A percentile compares a stretch with the other conserved stretches of the same genome.
phyloP scores from a whole-genome alignment of 441 rosid genomes.

The Corymbia citriodora region DNA sequence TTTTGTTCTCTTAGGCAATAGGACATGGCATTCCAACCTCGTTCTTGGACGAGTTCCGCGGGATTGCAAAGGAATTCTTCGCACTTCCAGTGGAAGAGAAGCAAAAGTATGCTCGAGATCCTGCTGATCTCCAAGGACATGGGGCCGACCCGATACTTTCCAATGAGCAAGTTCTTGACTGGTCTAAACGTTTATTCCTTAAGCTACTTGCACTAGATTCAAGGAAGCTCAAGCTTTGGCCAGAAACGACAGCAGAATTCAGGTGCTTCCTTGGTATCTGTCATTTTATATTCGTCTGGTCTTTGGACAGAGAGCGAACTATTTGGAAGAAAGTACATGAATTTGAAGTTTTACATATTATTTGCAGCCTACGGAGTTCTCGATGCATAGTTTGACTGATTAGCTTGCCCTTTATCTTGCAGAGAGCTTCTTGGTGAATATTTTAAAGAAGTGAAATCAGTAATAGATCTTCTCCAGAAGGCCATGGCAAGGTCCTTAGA shows the following conservation, averaged over 20 bases:
- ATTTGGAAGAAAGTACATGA: not conserved
- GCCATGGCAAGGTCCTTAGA: conserved; percentile 22
- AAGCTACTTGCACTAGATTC: not conserved
- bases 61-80: not conserved
- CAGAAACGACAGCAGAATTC: not conserved
- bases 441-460: not conserved
- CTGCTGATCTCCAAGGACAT: not conserved
- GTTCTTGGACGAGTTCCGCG: not conserved
- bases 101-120: not conserved
- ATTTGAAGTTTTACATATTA: not conserved
- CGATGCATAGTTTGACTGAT: not conserved
- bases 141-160: conserved; percentile 4
- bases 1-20: not conserved
- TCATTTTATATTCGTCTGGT: not conserved
- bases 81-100: not conserved
- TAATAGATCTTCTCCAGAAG: conserved; percentile 16
- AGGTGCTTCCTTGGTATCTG: not conserved
- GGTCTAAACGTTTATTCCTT: not conserved
- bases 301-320: not conserved
- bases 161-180: conserved; percentile 8
- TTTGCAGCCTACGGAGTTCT: not conserved
- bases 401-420: not conserved
- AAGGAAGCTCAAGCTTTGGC: conserved; percentile 9
- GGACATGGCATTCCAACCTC: not conserved
- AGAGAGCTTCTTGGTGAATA: conserved; percentile 18